Base-by-base conservation (phyloP, 495 filamentous ascomycete genomes). In the Hyaloscypha variabilis region DNA sequence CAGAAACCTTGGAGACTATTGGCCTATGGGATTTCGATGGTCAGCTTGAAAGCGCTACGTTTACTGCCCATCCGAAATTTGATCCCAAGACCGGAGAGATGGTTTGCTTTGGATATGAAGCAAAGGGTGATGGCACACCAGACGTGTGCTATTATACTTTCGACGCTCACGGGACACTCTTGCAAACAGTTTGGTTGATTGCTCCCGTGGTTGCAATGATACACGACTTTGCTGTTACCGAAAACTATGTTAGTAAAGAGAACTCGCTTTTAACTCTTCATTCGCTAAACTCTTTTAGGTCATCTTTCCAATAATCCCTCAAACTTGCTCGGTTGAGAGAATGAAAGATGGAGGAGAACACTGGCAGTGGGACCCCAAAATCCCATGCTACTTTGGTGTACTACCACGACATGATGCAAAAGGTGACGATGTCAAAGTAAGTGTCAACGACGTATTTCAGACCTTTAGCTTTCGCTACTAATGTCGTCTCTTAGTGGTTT, bases 31-130 rank as follows among this genome's bases (percentile, higher is more conserved):
- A 53, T 53, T 88, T 87, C 53, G 83, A 85, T 52, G 85, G 85
- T 2, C 85, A 87, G 72, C 71, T 86, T 13, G 67, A 69, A 0
- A 75, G 74, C n/a, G 73, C 78, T 6, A 86, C 82, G 0, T 87
- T 88, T 64, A 85, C 84, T 0, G 85, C 85, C 1, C 85, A 88
- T 64, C 85, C 85, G 1, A 88, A 88, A 67, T 76, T 84, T 50
- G 85, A 87, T 62, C 84, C 84, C 0, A 73, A 72, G 14, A 87
- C 80, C 1, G 78, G 81, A 8, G 85, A 88, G 70, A 77, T 79
- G 57, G 26, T 77, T 10, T 71, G 67, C 39, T 77, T 76, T 52
- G 74, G 73, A 8, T 77, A 76, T 52, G 75, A 76, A 50, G 75
- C 68, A 2, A 72, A 71, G 49, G 76, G 76, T 10, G 65, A 71